Percentiles rank a stretch among this genome's conserved stretches.
Evolutionary conservation across 2,329 filamentous ascomycete species (phyloP).

Genomic region (Aspergillus quadrilineatus): DNA sequence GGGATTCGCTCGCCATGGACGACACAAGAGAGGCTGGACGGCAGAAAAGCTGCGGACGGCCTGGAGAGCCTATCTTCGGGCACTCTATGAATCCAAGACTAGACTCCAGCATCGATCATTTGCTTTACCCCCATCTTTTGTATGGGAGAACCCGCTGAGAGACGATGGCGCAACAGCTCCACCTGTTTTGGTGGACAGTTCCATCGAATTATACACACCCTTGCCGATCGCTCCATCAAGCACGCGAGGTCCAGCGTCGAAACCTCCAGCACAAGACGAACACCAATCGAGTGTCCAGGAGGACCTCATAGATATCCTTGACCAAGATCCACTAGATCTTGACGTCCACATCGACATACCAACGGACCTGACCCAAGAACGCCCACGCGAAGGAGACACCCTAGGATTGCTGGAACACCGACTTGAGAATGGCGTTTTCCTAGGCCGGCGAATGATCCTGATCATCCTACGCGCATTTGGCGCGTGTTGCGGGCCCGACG

Average conservation of each 20-base stretch:
- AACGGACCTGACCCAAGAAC: constrained; percentile 8
- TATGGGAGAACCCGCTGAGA: constrained; percentile 34
- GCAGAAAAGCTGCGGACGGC: constrained; percentile 65
- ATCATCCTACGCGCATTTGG: constrained; percentile 42
- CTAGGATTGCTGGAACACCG: constrained; percentile 28
- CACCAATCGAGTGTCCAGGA: constrained; percentile 10
- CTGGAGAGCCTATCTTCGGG: constrained; percentile 62
- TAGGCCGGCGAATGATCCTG: constrained; percentile 42
- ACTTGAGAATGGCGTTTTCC: constrained; percentile 42
- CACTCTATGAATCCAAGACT: constrained; percentile 37
- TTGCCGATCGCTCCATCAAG: constrained; percentile 20
- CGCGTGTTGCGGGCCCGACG: constrained; percentile 35
- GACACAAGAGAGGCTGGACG: constrained; percentile 69
- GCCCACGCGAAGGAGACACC: constrained; percentile 8
- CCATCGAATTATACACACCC: constrained; percentile 26
- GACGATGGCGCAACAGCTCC: constrained; percentile 9
- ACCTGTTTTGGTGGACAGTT: constrained; percentile 10
- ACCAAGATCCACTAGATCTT: not conserved
- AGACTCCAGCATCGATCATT: constrained; percentile 24
- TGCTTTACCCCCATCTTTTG: constrained; percentile 17
- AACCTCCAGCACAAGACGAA: constrained; percentile 11
- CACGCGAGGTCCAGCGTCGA: not conserved
- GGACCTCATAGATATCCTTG: constrained; percentile 1
- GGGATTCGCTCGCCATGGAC: constrained; percentile 75
- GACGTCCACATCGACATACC: constrained; percentile 16